phyloP scores from a whole-genome alignment of 2,329 filamentous ascomycete genomes.

The Alternaria solani region DNA sequence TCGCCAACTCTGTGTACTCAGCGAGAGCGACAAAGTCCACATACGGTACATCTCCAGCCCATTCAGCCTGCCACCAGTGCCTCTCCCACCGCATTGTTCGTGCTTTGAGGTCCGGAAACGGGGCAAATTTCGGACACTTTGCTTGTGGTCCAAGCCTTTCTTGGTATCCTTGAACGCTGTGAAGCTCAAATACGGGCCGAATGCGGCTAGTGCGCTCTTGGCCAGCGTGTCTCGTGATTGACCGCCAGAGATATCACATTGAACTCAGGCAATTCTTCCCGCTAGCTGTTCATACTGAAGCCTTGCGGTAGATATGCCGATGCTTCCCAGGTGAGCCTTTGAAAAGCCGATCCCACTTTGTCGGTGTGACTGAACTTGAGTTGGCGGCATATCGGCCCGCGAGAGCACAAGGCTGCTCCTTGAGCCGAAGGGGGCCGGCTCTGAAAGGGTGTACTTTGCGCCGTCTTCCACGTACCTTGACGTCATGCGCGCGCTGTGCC shows the following conservation, averaged over 20 bases:
- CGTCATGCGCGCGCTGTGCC: background rate
- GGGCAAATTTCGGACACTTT: background rate
- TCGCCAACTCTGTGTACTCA: background rate
- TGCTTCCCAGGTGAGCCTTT: background rate
- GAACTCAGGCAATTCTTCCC: background rate
- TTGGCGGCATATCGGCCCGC: background rate
- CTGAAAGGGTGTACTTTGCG: background rate
- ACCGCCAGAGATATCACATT: background rate
- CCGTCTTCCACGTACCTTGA: background rate
- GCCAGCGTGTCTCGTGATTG: background rate
- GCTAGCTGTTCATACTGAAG: background rate
- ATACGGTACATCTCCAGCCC: background rate
- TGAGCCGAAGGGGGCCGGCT: background rate
- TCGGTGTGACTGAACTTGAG: background rate
- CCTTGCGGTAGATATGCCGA: background rate
- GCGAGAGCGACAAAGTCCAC: background rate
- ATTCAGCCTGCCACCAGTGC: background rate
- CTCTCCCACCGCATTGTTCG: background rate
- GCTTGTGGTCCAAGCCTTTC: background rate
- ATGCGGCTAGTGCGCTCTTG: background rate
- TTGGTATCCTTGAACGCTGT: background rate
- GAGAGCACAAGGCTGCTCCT: background rate
- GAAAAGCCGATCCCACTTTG: background rate
- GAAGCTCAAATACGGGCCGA: background rate
- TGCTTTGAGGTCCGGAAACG: background rate